Evolutionary conservation across 495 filamentous ascomycete species (phyloP).

Genomic region (Neurospora sp.): DNA sequence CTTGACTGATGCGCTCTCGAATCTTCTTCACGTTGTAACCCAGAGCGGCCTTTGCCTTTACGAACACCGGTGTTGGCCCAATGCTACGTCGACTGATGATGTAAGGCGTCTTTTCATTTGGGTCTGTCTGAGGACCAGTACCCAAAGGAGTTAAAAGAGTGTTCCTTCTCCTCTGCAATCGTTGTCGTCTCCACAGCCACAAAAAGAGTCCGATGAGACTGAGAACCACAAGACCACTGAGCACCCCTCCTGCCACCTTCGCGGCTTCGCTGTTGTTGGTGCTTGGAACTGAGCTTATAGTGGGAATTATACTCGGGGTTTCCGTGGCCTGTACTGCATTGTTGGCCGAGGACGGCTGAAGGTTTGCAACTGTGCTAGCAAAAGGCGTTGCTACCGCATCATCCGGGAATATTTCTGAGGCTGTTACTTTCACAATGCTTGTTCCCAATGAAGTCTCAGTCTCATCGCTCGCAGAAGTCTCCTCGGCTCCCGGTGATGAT

Average conservation of each 20-base stretch:
- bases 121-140: conserved; percentile 11
- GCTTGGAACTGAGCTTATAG: conserved; percentile 6
- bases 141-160: conserved; percentile 37
- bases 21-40: conserved; percentile 28
- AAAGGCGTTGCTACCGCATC: conserved; percentile 6
- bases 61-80: conserved; percentile 29
- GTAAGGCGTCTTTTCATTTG: conserved; percentile 30
- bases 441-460: background rate
- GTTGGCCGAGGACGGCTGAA: conserved; percentile 8
- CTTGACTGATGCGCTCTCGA: conserved; percentile 23
- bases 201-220: conserved; percentile 35
- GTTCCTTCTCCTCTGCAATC: conserved; percentile 26
- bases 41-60: conserved; percentile 27
- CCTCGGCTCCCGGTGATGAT: background rate
- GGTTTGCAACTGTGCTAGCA: conserved; percentile 14
- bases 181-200: conserved; percentile 38
- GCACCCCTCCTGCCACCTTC: conserved; percentile 38
- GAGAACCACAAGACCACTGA: conserved; percentile 37
- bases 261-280: conserved; percentile 11
- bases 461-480: background rate
- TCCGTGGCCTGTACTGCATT: conserved; percentile 9
- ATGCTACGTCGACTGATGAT: conserved; percentile 31
- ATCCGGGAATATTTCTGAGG: conserved; percentile 10
- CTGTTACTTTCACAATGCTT: background rate
- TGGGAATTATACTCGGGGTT: conserved; percentile 9